Percentiles rank a stretch among this genome's conserved stretches.
These are phyloP conservation scores for Galerina marginata DNA, from an alignment of 768 basidiomycete species.

Conservation along the genomic window DNA sequence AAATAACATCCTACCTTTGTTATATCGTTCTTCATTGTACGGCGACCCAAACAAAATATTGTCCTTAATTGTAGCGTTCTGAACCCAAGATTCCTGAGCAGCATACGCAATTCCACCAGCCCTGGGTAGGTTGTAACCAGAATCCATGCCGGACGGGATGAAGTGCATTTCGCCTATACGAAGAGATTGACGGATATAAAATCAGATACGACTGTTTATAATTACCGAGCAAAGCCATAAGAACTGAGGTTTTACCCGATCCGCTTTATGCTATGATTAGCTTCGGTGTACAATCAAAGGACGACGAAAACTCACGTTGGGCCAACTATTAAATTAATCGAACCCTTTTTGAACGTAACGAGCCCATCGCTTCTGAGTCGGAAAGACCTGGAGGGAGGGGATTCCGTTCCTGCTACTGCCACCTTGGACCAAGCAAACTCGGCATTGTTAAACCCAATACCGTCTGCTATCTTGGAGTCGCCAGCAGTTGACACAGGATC, in stretches of 20 bases:
- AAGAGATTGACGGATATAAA: not conserved
- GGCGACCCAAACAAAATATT: constrained; percentile 85
- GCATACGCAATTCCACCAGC: constrained; percentile 76
- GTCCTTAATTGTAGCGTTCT: constrained; percentile 79
- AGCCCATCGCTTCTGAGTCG: constrained; percentile 57
- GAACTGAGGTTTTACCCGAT: constrained; percentile 66
- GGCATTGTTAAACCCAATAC: constrained; percentile 57
- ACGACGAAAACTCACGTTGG: constrained; percentile 45
- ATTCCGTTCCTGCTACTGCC: constrained; percentile 30
- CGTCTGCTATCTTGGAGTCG: constrained; percentile 6
- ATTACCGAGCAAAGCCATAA: constrained; percentile 65
- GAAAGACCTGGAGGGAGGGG: constrained; percentile 51
- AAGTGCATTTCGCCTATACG: constrained; percentile 69
- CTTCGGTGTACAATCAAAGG: not conserved
- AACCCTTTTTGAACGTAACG: constrained; percentile 55
- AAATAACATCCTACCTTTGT: constrained; percentile 43
- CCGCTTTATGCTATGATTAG: constrained; percentile 27
- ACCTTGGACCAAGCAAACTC: constrained; percentile 59
- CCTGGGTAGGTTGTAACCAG: constrained; percentile 75
- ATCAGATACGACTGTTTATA: constrained; percentile 7
- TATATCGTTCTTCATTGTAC: constrained; percentile 79
- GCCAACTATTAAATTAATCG: constrained; percentile 64
- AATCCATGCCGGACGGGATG: constrained; percentile 50
- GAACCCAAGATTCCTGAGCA: constrained; percentile 86
- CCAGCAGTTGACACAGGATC: not conserved